A percentile compares a stretch with the other conserved stretches of the same genome.
Conservation (phyloP, 2,329 filamentous ascomycete species). For the Aspergillus sp. region DNA sequence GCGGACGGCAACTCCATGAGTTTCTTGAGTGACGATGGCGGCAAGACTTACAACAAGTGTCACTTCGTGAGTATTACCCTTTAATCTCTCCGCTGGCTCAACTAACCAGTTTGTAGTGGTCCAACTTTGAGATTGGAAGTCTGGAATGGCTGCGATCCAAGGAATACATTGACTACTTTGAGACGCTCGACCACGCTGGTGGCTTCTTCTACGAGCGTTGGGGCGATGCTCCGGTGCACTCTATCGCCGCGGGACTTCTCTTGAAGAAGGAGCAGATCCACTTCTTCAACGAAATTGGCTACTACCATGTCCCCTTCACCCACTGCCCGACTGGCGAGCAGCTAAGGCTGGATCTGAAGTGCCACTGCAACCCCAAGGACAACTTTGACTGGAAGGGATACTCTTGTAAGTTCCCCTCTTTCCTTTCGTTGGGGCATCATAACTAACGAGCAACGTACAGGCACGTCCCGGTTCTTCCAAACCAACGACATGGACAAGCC, state of each 20-base stretch:
- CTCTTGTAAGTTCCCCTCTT: slow-evolving; percentile 69
- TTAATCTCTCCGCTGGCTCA: background rate
- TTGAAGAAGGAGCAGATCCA: slow-evolving; percentile 92
- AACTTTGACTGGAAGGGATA: slow-evolving; percentile 99
- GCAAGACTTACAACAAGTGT: slow-evolving; percentile 93
- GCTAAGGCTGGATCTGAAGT: slow-evolving; percentile 78
- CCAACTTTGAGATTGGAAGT: slow-evolving; percentile 96
- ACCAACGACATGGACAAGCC: slow-evolving; percentile 80
- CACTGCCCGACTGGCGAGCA: slow-evolving; percentile 94
- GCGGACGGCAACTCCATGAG: slow-evolving; percentile 80
- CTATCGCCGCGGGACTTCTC: slow-evolving; percentile 86
- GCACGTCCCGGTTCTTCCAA: slow-evolving; percentile 84
- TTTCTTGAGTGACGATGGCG: slow-evolving; percentile 88
- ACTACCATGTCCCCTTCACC: slow-evolving; percentile 96
- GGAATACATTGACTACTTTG: slow-evolving; percentile 88
- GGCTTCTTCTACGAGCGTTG: slow-evolving; percentile 99
- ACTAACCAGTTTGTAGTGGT: slow-evolving; percentile 68
- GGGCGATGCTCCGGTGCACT: slow-evolving; percentile 97
- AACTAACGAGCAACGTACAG: slow-evolving; percentile 46
- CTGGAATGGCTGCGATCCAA: slow-evolving; percentile 90
- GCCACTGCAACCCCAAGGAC: slow-evolving; percentile 90
- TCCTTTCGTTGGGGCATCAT: background rate
- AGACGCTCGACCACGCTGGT: slow-evolving; percentile 81
- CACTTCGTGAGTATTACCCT: slow-evolving; percentile 72
- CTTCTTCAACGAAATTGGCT: slow-evolving; percentile 98